These are phyloP conservation scores for Lolium multiflorum DNA, from an alignment of 176 grass and related monocot species.

Conservation along the genomic window DNA sequence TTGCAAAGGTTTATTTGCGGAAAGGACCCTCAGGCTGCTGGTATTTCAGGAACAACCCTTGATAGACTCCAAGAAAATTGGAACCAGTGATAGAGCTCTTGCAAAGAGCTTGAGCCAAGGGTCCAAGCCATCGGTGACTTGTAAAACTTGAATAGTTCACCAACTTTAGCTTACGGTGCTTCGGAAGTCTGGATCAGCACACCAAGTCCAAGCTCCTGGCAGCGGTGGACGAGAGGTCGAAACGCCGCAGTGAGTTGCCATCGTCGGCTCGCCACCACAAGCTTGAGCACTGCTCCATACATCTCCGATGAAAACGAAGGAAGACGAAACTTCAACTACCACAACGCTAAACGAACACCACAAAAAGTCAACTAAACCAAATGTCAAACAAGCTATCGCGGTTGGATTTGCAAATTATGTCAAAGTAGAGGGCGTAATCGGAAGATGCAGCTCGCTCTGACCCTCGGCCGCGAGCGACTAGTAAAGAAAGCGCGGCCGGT, in stretches of 20 bases:
- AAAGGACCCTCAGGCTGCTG: background rate
- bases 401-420: background rate
- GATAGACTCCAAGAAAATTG: background rate
- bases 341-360: background rate
- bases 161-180: background rate
- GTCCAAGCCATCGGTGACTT: background rate
- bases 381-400: background rate
- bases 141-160: background rate
- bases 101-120: background rate
- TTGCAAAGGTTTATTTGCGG: background rate
- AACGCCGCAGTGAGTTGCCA: background rate
- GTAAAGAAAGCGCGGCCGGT: slow-evolving; percentile 42
- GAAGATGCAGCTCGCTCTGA: background rate
- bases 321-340: background rate
- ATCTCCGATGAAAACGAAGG: background rate
- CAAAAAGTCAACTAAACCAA: background rate
- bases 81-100: background rate
- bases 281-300: background rate
- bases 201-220: background rate
- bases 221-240: background rate
- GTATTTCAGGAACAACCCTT: background rate
- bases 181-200: background rate
- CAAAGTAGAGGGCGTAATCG: background rate
- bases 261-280: background rate
- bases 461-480: background rate